phyloP scores from a whole-genome alignment of 2,329 filamentous ascomycete genomes.

The Exophiala sideris region DNA sequence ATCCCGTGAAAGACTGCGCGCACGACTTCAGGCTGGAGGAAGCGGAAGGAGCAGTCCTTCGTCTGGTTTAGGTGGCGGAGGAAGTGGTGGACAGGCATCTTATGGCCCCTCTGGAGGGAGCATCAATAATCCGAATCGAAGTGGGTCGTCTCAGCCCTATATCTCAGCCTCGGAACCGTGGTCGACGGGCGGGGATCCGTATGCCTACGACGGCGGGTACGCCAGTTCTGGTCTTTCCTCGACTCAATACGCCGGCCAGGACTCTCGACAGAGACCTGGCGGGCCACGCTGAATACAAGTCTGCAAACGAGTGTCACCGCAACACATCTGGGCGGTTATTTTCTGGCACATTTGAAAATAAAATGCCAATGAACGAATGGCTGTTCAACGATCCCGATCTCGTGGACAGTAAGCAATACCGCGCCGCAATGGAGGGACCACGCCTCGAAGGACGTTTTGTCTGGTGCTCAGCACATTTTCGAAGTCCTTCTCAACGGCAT shows the following conservation, averaged over 20 bases:
- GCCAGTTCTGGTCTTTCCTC: conserved; percentile 13
- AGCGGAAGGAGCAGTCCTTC: conserved; percentile 27
- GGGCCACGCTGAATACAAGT: conserved; percentile 21
- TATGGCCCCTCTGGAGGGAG: conserved; percentile 15
- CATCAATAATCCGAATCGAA: conserved; percentile 7
- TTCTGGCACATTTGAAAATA: no score
- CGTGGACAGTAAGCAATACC: no score
- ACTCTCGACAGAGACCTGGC: conserved; percentile 25
- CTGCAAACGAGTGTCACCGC: no score
- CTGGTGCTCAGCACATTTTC: background rate
- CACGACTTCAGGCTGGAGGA: conserved; percentile 67
- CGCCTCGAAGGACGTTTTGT: no score
- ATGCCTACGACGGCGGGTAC: conserved; percentile 15
- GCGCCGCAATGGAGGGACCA: no score
- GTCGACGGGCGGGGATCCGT: conserved; percentile 23
- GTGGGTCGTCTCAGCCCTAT: conserved; percentile 23
- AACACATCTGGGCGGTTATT: no score
- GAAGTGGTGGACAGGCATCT: conserved; percentile 11
- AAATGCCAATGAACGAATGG: no score
- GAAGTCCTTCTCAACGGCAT: background rate
- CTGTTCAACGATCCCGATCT: no score
- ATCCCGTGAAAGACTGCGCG: conserved; percentile 64
- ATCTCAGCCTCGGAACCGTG: conserved; percentile 29
- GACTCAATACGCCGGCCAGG: conserved; percentile 19
- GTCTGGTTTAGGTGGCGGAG: conserved; percentile 11